A percentile compares a stretch with the other conserved stretches of the same genome.
Conservation (phyloP, 495 filamentous ascomycete genomes). For the Penicillium fimorum region DNA sequence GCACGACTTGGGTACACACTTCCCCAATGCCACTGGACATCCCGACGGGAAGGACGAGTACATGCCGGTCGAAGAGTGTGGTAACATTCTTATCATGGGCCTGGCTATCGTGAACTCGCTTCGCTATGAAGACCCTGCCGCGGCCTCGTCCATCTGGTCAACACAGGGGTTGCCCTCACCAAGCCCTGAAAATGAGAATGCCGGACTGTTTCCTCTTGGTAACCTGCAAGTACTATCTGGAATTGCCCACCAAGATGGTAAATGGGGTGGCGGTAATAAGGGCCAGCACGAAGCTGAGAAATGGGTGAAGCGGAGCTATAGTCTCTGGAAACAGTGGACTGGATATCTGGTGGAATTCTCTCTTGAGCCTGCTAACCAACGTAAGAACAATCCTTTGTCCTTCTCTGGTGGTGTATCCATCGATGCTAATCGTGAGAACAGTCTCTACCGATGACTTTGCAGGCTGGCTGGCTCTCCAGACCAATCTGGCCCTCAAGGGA, state of each 20-base stretch:
- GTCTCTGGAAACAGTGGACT: constrained; percentile 91
- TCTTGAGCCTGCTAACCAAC: constrained; percentile 80
- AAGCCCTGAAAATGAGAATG: constrained; percentile 16
- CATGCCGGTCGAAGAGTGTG: constrained; percentile 97
- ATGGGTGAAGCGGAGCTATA: constrained; percentile 66
- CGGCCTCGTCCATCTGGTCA: constrained; percentile 53
- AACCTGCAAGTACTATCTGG: constrained; percentile 43
- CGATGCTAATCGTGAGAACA: constrained; percentile 5
- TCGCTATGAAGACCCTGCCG: constrained; percentile 60
- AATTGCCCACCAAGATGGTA: constrained; percentile 49
- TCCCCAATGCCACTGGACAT: constrained; percentile 92
- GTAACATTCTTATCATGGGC: constrained; percentile 95
- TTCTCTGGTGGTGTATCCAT: neutral
- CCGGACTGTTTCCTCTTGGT: constrained; percentile 42
- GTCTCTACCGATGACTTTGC: constrained; percentile 95
- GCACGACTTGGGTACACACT: constrained; percentile 87
- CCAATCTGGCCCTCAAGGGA: constrained; percentile 89
- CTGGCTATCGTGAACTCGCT: constrained; percentile 81
- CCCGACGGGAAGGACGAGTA: constrained; percentile 86
- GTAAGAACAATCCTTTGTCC: constrained; percentile 34
- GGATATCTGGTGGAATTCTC: constrained; percentile 85
- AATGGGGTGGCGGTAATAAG: constrained; percentile 48
- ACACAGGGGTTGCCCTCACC: constrained; percentile 28
- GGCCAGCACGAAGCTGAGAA: constrained; percentile 52
- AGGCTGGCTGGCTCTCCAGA: constrained; percentile 87